phyloP scores from a whole-genome alignment of 176 grass and related monocot species.

The Musa schizocarpa region DNA sequence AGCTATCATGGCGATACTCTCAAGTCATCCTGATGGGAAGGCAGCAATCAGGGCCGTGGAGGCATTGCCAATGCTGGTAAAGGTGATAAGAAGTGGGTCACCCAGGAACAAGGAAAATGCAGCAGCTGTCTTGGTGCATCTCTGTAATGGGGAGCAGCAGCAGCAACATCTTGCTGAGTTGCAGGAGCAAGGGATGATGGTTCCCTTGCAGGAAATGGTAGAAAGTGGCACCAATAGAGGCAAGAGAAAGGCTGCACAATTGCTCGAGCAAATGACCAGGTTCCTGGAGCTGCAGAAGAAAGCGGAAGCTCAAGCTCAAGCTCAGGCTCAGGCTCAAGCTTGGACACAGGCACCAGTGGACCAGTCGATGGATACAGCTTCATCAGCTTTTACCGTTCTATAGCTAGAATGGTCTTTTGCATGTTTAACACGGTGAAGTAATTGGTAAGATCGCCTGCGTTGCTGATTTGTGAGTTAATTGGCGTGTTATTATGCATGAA shows the following conservation, averaged over 20 bases:
- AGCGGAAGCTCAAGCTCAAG: conserved; percentile 15
- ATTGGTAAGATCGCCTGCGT: conserved; percentile 9
- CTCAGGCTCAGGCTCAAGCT: not conserved
- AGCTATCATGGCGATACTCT: conserved; percentile 17
- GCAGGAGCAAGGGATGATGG: conserved; percentile 15
- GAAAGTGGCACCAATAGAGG: conserved; percentile 15
- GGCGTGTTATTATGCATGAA: not conserved
- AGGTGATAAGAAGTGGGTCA: conserved; percentile 10
- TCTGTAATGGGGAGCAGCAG: conserved; percentile 15
- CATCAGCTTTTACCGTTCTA: not conserved
- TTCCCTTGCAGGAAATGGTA: conserved; percentile 3
- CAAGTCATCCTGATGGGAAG: conserved; percentile 14
- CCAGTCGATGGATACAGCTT: not conserved
- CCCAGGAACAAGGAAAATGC: conserved; percentile 24
- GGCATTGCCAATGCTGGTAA: conserved; percentile 6
- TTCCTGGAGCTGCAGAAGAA: conserved; percentile 17
- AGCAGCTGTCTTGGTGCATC: conserved; percentile 22
- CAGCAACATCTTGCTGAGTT: conserved; percentile 10
- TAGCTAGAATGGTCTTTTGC: not conserved
- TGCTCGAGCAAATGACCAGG: conserved; percentile 2
- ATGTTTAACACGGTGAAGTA: not conserved
- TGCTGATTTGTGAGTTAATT: not conserved
- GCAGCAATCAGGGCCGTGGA: conserved; percentile 5
- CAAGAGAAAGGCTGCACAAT: conserved; percentile 16
- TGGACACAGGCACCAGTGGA: not conserved